Base-by-base conservation (phyloP, 352 stramenopile genomes). In the Aphanomyces euteiches region DNA sequence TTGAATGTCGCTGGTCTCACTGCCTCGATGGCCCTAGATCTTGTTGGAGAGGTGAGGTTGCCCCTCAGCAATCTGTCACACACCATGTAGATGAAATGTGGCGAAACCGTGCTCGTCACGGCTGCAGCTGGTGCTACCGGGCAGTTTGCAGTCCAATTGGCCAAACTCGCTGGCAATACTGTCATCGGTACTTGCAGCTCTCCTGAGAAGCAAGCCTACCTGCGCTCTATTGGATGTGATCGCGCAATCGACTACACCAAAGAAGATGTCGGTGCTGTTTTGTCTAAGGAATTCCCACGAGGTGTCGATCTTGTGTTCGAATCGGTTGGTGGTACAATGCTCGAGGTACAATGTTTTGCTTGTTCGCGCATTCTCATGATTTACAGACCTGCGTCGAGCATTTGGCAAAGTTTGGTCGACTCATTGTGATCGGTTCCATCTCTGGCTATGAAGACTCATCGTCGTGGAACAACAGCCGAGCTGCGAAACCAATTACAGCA, bases 21-120 rank as follows among this genome's bases (percentile, higher is more conserved):
- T 21, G 59, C 59, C 15, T 67, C 59, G 15, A 67, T 67, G 21
- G 59, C 59, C 2, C 43, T 67, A 19, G 59, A 67, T 45, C 21
- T 56, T 36, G 41, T 54, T 5, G 59, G 59, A 21, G 59, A 67
- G 59, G 59, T 67, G 43, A 56, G 3, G 10, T n/a, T 48, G 10
- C 38, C 38, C 7, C 45, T 28, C 13, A 37, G 1, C 15, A n/a
- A 19, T 28, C 6, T 10, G 47, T 28, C 43, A 17, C 47, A 41
- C 43, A 10, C 45, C 4, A 3, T 15, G 17, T 21, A 67, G 59
- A 67, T 93, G 54, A 77, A 82, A 65, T 45, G 38, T 1, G 86
- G 82, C 39, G 80, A 92, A 63, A 58, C 56, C 13, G 70, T 72
- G 28, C 36, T 75, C 4, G 56, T 75, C 36, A 72, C 63, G 4